A percentile compares a stretch with the other conserved stretches of the same genome.
phyloP scores from a whole-genome alignment of 345 rosid species.

The Barbarea vulgaris region DNA sequence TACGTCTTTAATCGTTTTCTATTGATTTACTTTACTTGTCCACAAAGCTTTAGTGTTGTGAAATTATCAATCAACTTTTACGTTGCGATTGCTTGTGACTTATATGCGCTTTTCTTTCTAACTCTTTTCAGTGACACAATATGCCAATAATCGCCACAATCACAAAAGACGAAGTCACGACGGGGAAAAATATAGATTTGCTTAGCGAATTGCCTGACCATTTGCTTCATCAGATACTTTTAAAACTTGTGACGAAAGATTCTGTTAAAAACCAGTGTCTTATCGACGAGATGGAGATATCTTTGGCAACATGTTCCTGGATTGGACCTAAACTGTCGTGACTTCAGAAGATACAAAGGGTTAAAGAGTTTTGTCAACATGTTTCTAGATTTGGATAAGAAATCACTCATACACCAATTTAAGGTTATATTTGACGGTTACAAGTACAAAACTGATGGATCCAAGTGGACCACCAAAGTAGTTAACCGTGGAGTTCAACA shows the following conservation, averaged over 20 bases:
- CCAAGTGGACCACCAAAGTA: neutral
- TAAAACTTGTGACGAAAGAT: neutral
- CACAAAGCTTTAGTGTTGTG: too few species aligned
- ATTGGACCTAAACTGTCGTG: neutral
- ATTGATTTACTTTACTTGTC: too few species aligned
- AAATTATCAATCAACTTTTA: too few species aligned
- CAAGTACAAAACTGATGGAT: neutral
- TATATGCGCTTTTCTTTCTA: too few species aligned
- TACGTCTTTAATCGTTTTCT: too few species aligned
- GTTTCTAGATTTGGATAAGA: too few species aligned
- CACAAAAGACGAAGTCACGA: neutral
- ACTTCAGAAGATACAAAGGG: neutral
- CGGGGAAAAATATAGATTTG: neutral
- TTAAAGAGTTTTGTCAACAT: neutral
- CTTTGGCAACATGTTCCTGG: neutral
- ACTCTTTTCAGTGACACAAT: too few species aligned
- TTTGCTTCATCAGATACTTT: neutral
- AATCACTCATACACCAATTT: too few species aligned
- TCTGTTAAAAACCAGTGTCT: neutral
- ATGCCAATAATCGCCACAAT: neutral
- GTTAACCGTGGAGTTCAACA: conserved; percentile 3
- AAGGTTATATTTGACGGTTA: too few species aligned
- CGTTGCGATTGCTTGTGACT: too few species aligned
- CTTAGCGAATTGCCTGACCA: neutral
- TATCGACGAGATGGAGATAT: neutral